Evolutionary conservation across 2,329 filamentous ascomycete species (phyloP).

Genomic region (Fusarium scirpi): DNA sequence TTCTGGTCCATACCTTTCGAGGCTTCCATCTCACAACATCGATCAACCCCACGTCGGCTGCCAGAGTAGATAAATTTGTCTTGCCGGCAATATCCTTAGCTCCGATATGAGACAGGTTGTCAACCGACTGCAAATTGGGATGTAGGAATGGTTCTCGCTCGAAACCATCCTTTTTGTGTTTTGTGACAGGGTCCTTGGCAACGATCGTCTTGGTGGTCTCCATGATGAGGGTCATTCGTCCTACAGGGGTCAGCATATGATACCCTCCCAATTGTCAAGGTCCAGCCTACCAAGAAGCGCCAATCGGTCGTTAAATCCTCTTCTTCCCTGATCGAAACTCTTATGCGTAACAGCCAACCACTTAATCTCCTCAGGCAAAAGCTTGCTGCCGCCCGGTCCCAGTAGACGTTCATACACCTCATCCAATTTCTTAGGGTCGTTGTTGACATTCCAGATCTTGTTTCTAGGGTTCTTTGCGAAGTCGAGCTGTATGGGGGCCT

Average conservation of each 20-base stretch:
- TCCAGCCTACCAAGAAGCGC: slow-evolving; percentile 80
- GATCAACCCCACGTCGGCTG: slow-evolving; percentile 75
- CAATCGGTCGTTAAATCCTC: slow-evolving; percentile 93
- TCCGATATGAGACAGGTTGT: slow-evolving; percentile 73
- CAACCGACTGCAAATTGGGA: slow-evolving; percentile 76
- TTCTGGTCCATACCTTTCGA: slow-evolving; percentile 70
- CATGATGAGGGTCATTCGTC: slow-evolving; percentile 55
- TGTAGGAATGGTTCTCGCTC: slow-evolving; percentile 76
- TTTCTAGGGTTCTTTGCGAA: slow-evolving; percentile 65
- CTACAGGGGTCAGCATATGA: slow-evolving; percentile 41
- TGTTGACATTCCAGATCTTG: slow-evolving; percentile 77
- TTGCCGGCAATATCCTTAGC: slow-evolving; percentile 73
- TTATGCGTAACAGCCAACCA: slow-evolving; percentile 98
- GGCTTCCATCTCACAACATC: slow-evolving; percentile 91
- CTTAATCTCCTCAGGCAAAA: slow-evolving; percentile 91
- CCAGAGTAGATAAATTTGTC: slow-evolving; percentile 75
- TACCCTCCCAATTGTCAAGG: background rate
- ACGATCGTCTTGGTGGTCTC: slow-evolving; percentile 56
- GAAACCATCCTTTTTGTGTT: slow-evolving; percentile 55
- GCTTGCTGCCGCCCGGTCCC: slow-evolving; percentile 75
- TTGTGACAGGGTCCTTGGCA: slow-evolving; percentile 48
- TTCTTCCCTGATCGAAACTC: slow-evolving; percentile 94
- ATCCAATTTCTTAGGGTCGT: slow-evolving; percentile 79
- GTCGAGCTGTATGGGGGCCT: slow-evolving; percentile 74
- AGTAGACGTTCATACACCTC: slow-evolving; percentile 81